Conservation (phyloP, 192 early-diverging fungal species). For the Coemansia sp. region DNA sequence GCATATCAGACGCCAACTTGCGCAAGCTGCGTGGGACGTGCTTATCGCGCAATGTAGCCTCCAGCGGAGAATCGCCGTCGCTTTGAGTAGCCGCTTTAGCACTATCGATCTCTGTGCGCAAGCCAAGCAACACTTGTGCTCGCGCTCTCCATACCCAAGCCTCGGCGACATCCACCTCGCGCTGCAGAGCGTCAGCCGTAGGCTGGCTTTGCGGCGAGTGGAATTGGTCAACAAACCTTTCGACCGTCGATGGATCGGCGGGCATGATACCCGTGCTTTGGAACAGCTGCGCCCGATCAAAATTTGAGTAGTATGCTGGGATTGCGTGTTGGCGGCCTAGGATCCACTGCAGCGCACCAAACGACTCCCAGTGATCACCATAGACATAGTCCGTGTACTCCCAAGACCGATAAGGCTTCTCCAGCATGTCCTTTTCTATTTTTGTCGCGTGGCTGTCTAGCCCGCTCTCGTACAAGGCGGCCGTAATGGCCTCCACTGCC, state of each 20-base stretch:
- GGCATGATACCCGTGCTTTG: constrained; percentile 62
- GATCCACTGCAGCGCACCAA: constrained; percentile 61
- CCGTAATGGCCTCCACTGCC: constrained; percentile 49
- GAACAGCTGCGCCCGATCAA: constrained; percentile 59
- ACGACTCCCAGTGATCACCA: constrained; percentile 58
- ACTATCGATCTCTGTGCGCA: constrained; percentile 48
- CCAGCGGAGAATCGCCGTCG: constrained; percentile 24
- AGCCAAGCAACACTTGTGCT: constrained; percentile 60
- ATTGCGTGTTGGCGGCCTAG: constrained; percentile 55
- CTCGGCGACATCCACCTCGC: constrained; percentile 54
- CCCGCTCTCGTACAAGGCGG: constrained; percentile 52
- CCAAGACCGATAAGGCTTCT: constrained; percentile 56
- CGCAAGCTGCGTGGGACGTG: constrained; percentile 53
- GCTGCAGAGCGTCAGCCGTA: constrained; percentile 25
- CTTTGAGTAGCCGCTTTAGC: constrained; percentile 19
- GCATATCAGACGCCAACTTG: constrained; percentile 58
- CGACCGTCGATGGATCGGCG: constrained; percentile 58
- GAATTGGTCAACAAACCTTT: constrained; percentile 56
- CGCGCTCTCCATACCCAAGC: constrained; percentile 68
- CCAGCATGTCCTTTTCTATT: constrained; percentile 53
- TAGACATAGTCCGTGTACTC: constrained; percentile 48
- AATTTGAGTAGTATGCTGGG: constrained; percentile 58
- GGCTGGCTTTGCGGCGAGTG: constrained; percentile 35
- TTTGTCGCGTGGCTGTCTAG: constrained; percentile 43
- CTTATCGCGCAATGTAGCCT: constrained; percentile 19